These are phyloP conservation scores for Fusarium sublunatum DNA, from an alignment of 2,329 filamentous ascomycete genomes.

Conservation along the genomic window DNA sequence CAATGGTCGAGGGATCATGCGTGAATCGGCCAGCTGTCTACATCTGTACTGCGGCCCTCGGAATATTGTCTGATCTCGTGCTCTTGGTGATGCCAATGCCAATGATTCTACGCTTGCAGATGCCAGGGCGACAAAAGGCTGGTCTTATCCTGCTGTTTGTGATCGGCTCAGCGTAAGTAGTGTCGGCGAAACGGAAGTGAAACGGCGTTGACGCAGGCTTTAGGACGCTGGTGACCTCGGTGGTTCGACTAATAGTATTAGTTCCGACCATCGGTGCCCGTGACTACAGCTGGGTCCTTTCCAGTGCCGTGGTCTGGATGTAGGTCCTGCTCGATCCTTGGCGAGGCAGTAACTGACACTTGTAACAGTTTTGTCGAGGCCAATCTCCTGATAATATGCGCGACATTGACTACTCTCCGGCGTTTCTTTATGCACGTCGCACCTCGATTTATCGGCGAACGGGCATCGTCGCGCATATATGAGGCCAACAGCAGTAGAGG, in stretches of 20 bases:
- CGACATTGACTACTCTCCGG: constrained; percentile 52
- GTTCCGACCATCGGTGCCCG: constrained; percentile 40
- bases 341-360: constrained; percentile 11
- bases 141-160: constrained; percentile 58
- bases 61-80: constrained; percentile 60
- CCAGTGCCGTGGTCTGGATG: constrained; percentile 47
- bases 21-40: constrained; percentile 50
- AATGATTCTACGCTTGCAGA: constrained; percentile 57
- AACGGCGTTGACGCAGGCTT: constrained; percentile 10
- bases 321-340: constrained; percentile 23
- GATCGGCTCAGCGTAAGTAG: constrained; percentile 53
- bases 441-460: constrained; percentile 41
- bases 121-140: constrained; percentile 60
- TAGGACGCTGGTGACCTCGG: constrained; percentile 53
- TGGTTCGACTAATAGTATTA: constrained; percentile 49
- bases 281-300: constrained; percentile 50
- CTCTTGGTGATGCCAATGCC: constrained; percentile 60
- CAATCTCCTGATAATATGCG: constrained; percentile 53
- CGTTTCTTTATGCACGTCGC: constrained; percentile 50
- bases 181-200: fast-evolving
- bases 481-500: constrained; percentile 10
- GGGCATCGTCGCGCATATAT: constrained; percentile 25
- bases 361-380: constrained; percentile 49
- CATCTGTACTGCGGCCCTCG: constrained; percentile 55
- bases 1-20: constrained; percentile 52